A percentile compares a stretch with the other conserved stretches of the same genome.
Evolutionary conservation across 75 land plant species (phyloP).

Genomic region (Cupressus sempervirens): DNA sequence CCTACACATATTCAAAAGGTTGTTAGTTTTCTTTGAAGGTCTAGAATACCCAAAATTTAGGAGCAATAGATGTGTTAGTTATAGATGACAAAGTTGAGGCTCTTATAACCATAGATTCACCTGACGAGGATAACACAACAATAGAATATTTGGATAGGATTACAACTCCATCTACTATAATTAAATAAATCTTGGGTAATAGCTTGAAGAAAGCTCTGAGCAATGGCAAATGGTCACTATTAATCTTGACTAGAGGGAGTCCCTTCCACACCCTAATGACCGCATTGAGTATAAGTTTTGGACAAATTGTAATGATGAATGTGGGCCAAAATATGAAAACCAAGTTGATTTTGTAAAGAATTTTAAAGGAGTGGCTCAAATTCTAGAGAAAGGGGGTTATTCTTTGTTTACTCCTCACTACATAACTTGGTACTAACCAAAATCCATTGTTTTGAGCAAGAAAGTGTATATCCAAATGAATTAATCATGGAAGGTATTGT

Average conservation of each 20-base stretch:
- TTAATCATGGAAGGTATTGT: conserved; percentile 58
- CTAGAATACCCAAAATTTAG: conserved; percentile 55
- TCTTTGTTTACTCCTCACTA: conserved; percentile 54
- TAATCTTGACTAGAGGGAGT: conserved; percentile 61
- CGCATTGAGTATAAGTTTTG: conserved; percentile 67
- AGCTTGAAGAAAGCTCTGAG: conserved; percentile 36
- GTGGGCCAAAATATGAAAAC: conserved; percentile 56
- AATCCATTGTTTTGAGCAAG: conserved; percentile 45
- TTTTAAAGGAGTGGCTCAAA: conserved; percentile 56
- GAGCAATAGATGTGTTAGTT: conserved; percentile 65
- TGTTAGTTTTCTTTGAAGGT: conserved; percentile 62
- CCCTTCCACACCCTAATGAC: conserved; percentile 69
- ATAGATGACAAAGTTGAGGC: conserved; percentile 50
- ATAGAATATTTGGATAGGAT: conserved; percentile 37
- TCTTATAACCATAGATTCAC: conserved; percentile 60
- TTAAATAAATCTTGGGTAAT: conserved; percentile 43
- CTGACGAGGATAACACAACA: conserved; percentile 37
- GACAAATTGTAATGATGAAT: conserved; percentile 66
- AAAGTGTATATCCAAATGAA: conserved; percentile 62
- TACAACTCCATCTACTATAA: conserved; percentile 53
- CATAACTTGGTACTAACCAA: conserved; percentile 63
- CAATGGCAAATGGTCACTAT: conserved; percentile 51
- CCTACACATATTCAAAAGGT: too few species aligned
- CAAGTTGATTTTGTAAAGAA: conserved; percentile 48
- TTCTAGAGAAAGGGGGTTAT: conserved; percentile 51